Evolutionary conservation across 2,329 filamentous ascomycete species (phyloP).

Genomic region (Lachnellula occidentalis): DNA sequence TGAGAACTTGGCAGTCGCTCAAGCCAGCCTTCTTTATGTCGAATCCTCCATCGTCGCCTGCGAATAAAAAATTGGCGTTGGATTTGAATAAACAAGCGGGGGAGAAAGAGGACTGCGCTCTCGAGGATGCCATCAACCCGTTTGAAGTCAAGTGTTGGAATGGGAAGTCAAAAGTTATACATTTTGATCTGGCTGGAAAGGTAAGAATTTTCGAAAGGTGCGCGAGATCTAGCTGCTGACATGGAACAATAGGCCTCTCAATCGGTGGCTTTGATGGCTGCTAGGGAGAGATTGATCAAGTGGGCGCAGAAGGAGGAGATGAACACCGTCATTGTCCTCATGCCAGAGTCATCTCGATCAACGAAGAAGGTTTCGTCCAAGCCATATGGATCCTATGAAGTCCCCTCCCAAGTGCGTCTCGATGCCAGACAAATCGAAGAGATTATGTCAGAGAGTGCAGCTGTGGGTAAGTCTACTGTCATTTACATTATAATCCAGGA

Average conservation of each 20-base stretch:
- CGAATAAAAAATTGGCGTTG: conserved; percentile 28
- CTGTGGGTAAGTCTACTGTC: not conserved
- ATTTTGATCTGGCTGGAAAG: conserved; percentile 25
- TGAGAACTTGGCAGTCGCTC: conserved; percentile 36
- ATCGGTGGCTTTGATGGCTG: conserved; percentile 19
- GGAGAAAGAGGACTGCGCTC: conserved; percentile 18
- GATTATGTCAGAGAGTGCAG: conserved; percentile 21
- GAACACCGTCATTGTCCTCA: conserved; percentile 26
- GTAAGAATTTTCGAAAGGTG: conserved; percentile 13
- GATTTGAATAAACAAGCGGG: conserved; percentile 27
- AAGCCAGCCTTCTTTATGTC: conserved; percentile 45
- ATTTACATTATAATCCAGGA: too few relatives aligned
- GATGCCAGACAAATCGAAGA: conserved; percentile 25
- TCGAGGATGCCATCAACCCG: conserved; percentile 29
- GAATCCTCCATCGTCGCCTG: conserved; percentile 37
- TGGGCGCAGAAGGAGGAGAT: conserved; percentile 26
- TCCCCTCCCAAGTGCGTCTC: conserved; percentile 15
- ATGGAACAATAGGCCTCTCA: conserved; percentile 7
- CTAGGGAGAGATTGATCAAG: conserved; percentile 20
- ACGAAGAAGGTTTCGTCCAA: conserved; percentile 14
- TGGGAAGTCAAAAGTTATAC: conserved; percentile 28
- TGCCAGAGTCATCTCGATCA: conserved; percentile 23
- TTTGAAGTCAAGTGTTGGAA: conserved; percentile 30
- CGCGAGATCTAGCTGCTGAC: conserved; percentile 3
- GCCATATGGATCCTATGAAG: conserved; percentile 28